Evolutionary conservation across 257 asterid species (phyloP).

Genomic region (Coffea eugenioides): DNA sequence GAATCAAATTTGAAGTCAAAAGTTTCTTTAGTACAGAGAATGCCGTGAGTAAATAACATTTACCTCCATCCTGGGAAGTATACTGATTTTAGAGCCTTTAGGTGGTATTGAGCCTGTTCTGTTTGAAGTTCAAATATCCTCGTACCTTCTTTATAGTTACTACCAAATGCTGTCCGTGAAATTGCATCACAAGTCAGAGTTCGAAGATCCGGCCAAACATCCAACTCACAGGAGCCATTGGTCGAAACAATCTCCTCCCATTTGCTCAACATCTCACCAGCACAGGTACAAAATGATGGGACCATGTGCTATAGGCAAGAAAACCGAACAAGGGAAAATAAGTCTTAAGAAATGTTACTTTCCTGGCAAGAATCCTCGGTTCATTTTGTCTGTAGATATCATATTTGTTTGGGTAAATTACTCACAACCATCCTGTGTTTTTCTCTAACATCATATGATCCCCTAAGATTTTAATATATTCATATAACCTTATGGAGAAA

Average conservation of each 20-base stretch:
- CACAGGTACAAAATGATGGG: background rate
- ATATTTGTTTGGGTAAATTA: too few relatives aligned
- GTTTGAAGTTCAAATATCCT: conserved; percentile 11
- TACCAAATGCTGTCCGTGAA: conserved; percentile 5
- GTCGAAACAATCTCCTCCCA: conserved; percentile 2
- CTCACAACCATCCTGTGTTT: too few relatives aligned
- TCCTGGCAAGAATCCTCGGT: too few relatives aligned
- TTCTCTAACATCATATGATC: too few relatives aligned
- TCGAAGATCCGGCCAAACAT: background rate
- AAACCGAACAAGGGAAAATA: too few relatives aligned
- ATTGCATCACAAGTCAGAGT: conserved; percentile 1
- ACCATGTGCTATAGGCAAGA: background rate
- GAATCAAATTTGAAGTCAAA: too few relatives aligned
- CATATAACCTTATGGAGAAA: too few relatives aligned
- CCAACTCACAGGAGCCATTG: background rate
- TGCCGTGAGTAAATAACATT: too few relatives aligned
- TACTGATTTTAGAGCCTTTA: background rate
- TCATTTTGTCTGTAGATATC: too few relatives aligned
- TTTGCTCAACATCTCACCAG: background rate
- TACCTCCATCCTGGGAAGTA: background rate
- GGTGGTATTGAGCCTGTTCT: background rate
- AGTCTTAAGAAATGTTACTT: too few relatives aligned
- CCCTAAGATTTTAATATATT: too few relatives aligned
- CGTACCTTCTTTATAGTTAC: background rate
- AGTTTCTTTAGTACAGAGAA: too few relatives aligned